Evolutionary conservation across 805 yeast species (phyloP), one percentile per base, ranked within the genome.

Genomic region (Candida hispaniensis): DNA sequence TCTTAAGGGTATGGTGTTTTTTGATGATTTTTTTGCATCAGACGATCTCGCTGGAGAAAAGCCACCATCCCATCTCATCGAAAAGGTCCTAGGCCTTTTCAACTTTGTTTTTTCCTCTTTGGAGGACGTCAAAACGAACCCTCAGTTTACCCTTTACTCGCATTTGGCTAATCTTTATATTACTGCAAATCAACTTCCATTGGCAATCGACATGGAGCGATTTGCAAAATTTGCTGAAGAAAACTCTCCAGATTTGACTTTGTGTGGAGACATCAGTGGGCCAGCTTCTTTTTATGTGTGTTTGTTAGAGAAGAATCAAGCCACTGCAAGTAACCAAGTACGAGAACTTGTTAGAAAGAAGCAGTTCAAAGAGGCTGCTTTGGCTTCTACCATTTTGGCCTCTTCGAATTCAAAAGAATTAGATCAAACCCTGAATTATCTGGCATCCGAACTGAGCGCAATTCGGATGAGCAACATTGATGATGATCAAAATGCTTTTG

Each of bases 381-480:
- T 32, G 7, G 28, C 23, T 14, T n/a, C n/a, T n/a, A n/a, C n/a
- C n/a, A n/a, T n/a, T n/a, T n/a, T n/a, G n/a, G n/a, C 24, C n/a
- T 32, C 36, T 10, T 14, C 23, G n/a, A 4, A 15, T 7, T 27
- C 23, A 11, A 28, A 32, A 21, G 36, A 32, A n/a, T 32, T 23
- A 17, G 28, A 32, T 17, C 36, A 23, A 25, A 23, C 28, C n/a
- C 36, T 32, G 14, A 32, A 8, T 11, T 32, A 32, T 23, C 28
- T 32, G n/a, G 36, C 36, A 7, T 32, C 36, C 6, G 36, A 32
- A 28, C 23, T 32, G n/a, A n/a, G n/a, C n/a, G n/a, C n/a, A n/a
- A n/a, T n/a, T n/a, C n/a, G n/a, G n/a, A n/a, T n/a, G n/a, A n/a
- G n/a, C n/a, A n/a, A n/a, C n/a, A n/a, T n/a, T n/a, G n/a, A n/a